A percentile compares a stretch with the other conserved stretches of the same genome.
phyloP scores from a whole-genome alignment of 2,329 filamentous ascomycete species.

The Grosmannia huntii region DNA sequence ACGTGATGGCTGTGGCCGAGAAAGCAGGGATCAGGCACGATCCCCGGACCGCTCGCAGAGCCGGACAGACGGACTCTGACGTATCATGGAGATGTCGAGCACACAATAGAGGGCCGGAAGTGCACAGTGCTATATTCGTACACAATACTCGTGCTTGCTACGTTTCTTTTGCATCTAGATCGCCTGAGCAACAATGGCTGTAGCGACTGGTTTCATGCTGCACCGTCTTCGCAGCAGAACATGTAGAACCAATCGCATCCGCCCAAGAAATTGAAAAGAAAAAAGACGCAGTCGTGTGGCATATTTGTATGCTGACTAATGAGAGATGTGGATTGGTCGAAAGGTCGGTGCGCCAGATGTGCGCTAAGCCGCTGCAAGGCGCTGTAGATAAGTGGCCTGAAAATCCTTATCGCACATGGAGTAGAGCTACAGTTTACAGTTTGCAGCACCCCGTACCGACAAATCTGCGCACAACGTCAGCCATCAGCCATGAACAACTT shows the following conservation, averaged over 20 bases:
- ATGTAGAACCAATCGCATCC: neutral
- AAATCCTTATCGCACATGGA: neutral
- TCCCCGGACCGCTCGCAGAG: neutral
- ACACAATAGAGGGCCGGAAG: neutral
- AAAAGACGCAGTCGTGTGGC: neutral
- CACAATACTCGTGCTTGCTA: neutral
- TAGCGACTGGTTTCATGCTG: neutral
- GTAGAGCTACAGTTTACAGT: too few relatives aligned
- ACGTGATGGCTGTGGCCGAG: neutral
- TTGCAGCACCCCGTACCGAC: too few relatives aligned
- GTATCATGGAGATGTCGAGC: neutral
- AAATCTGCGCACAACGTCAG: neutral
- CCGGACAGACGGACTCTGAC: neutral
- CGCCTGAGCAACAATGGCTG: neutral
- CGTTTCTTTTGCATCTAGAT: neutral
- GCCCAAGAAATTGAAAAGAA: neutral
- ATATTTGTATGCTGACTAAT: neutral
- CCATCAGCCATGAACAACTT: constrained; percentile 45
- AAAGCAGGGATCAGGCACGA: neutral
- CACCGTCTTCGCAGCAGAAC: neutral
- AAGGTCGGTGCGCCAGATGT: neutral
- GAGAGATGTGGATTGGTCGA: neutral
- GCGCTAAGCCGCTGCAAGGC: neutral
- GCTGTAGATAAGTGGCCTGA: neutral
- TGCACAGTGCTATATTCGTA: neutral